Evolutionary conservation across 2,329 filamentous ascomycete genomes (phyloP).

Genomic region (Aspergillus sp.): DNA sequence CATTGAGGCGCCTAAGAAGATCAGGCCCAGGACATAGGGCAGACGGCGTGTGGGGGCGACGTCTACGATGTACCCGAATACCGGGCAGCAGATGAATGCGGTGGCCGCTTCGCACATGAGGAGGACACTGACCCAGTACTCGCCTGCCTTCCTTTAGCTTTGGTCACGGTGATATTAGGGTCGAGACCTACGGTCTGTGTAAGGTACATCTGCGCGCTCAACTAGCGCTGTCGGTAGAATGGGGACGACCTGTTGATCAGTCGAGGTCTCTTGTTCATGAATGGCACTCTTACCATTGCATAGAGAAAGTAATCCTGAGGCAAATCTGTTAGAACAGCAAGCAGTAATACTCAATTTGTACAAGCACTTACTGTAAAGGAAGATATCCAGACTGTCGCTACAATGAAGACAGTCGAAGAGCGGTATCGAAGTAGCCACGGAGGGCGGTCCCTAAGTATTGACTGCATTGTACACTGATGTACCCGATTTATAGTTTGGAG

Average conservation of each 20-base stretch:
- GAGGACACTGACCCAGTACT: constrained; percentile 36
- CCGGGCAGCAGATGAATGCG: constrained; percentile 32
- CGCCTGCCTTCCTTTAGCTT: constrained; percentile 21
- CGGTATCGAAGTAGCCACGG: constrained; percentile 53
- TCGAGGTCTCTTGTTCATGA: background rate
- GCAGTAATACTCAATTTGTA: background rate
- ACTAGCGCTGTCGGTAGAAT: constrained; percentile 35
- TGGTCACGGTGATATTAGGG: background rate
- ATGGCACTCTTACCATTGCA: constrained; percentile 31
- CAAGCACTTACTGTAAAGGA: constrained; percentile 32
- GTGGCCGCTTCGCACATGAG: constrained; percentile 35
- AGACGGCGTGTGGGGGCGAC: constrained; percentile 51
- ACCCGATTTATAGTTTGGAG: background rate
- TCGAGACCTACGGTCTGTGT: constrained; percentile 29
- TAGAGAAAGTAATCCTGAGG: constrained; percentile 35
- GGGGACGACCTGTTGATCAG: constrained; percentile 32
- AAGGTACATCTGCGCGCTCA: constrained; percentile 30
- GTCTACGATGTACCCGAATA: constrained; percentile 36
- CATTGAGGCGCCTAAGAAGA: constrained; percentile 58
- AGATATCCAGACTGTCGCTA: constrained; percentile 56
- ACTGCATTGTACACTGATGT: background rate
- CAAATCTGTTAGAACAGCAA: background rate
- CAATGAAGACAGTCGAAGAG: constrained; percentile 64
- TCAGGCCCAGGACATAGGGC: constrained; percentile 63
- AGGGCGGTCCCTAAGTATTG: constrained; percentile 15